Conservation (phyloP, 768 basidiomycete species). For the Rossbeevera mucosa region DNA sequence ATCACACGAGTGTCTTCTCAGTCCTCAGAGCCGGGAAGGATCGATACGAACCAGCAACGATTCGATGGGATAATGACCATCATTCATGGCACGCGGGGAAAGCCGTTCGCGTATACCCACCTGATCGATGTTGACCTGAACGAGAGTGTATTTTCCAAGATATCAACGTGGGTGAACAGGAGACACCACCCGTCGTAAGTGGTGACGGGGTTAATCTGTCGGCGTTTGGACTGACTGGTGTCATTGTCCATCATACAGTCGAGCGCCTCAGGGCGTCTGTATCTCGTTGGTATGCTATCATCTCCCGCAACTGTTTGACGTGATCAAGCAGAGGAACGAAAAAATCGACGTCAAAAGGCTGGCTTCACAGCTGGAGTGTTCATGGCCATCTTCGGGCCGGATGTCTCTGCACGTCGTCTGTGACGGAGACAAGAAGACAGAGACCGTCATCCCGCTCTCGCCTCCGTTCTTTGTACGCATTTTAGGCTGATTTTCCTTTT, state of each 20-base stretch:
- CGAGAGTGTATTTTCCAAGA: slow-evolving; percentile 22
- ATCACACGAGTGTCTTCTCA: slow-evolving; percentile 2
- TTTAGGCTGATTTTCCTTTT: not conserved
- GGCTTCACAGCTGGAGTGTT: slow-evolving; percentile 29
- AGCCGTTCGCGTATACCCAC: slow-evolving; percentile 18
- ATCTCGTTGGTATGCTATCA: slow-evolving; percentile 45
- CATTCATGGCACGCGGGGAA: slow-evolving; percentile 16
- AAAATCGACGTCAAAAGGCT: slow-evolving; percentile 16
- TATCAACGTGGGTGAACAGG: slow-evolving; percentile 39
- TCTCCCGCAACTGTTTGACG: slow-evolving; percentile 22
- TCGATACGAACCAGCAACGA: not conserved
- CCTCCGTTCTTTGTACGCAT: slow-evolving; percentile 37
- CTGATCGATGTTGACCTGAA: slow-evolving; percentile 27
- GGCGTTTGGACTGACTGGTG: not conserved
- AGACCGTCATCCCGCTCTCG: slow-evolving; percentile 16
- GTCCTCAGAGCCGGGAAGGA: not conserved
- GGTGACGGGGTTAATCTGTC: not conserved
- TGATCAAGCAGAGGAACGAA: slow-evolving; percentile 10
- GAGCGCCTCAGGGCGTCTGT: slow-evolving; percentile 36
- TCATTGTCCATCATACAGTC: slow-evolving; percentile 19
- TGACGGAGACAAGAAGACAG: slow-evolving; percentile 1
- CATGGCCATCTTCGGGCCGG: slow-evolving; percentile 40
- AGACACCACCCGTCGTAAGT: slow-evolving; percentile 29
- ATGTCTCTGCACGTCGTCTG: slow-evolving; percentile 13
- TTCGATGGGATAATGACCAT: slow-evolving; percentile 19